Conservation (phyloP, 163 green algal species). For the Chlamydomonas reinhardtii region DNA sequence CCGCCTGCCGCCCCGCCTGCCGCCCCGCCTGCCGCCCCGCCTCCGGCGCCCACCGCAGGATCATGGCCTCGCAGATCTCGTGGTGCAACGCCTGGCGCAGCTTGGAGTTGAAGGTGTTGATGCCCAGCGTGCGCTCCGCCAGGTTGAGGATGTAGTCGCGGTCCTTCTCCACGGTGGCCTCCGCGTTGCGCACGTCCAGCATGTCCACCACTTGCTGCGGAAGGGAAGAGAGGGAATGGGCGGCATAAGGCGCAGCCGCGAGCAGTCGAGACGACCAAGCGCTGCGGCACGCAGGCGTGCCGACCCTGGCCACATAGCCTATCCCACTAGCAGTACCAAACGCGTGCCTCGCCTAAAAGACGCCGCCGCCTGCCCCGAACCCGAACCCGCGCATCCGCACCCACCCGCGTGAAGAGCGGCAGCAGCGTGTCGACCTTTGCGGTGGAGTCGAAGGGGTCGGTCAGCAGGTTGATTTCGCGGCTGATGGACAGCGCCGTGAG, state of each 20-base stretch:
- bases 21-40: background rate
- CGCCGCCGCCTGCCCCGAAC: no score
- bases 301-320: no score
- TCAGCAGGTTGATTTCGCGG: constrained; percentile 41
- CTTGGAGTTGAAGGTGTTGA: constrained; percentile 52
- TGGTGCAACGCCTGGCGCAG: constrained; percentile 44
- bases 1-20: background rate
- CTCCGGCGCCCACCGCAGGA: constrained; percentile 24
- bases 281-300: no score
- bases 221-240: no score
- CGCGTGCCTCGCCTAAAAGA: no score
- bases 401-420: constrained; percentile 51
- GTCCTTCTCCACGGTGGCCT: constrained; percentile 54
- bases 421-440: constrained; percentile 61
- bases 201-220: constrained; percentile 48
- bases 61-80: constrained; percentile 52
- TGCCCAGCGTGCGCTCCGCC: constrained; percentile 46
- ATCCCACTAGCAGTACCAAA: no score
- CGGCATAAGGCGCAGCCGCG: no score
- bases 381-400: background rate
- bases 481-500: constrained; percentile 33
- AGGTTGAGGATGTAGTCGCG: constrained; percentile 53
- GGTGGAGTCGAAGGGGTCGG: constrained; percentile 47
- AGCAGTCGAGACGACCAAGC: no score
- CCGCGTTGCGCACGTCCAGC: constrained; percentile 50